A percentile compares a stretch with the other conserved stretches of the same genome.
Conservation (phyloP, 495 filamentous ascomycete species). For the Penicillium subrubescens region DNA sequence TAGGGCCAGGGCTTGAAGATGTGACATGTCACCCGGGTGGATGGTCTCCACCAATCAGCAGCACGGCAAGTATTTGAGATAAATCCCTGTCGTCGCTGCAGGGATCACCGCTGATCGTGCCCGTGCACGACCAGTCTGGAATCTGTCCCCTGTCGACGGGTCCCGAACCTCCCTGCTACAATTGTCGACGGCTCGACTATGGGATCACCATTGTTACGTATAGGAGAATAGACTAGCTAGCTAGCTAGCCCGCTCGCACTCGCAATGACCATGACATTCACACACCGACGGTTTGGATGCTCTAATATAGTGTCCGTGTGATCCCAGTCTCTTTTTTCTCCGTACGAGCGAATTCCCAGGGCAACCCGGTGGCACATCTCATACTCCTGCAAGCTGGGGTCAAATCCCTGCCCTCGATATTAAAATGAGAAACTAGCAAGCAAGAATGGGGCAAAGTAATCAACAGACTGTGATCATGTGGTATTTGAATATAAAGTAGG, state of each 20-base stretch:
- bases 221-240: neutral
- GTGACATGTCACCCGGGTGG: constrained; percentile 21
- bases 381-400: neutral
- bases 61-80: constrained; percentile 44
- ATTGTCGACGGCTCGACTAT: neutral
- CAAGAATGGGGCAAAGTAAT: neutral
- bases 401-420: neutral
- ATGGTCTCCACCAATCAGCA: constrained; percentile 36
- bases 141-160: constrained; percentile 1
- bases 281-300: neutral
- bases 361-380: neutral
- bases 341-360: neutral
- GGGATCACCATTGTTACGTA: neutral
- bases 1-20: constrained; percentile 12
- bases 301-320: neutral
- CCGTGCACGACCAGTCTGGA: constrained; percentile 26
- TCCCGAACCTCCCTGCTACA: neutral
- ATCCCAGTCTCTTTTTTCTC: neutral
- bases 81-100: constrained; percentile 38
- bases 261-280: neutral
- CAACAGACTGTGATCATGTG: neutral
- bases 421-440: neutral
- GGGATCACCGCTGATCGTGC: constrained; percentile 32
- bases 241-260: neutral
- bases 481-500: neutral